Conservation (phyloP, 768 basidiomycete species). For the Mrakia blollopis region DNA sequence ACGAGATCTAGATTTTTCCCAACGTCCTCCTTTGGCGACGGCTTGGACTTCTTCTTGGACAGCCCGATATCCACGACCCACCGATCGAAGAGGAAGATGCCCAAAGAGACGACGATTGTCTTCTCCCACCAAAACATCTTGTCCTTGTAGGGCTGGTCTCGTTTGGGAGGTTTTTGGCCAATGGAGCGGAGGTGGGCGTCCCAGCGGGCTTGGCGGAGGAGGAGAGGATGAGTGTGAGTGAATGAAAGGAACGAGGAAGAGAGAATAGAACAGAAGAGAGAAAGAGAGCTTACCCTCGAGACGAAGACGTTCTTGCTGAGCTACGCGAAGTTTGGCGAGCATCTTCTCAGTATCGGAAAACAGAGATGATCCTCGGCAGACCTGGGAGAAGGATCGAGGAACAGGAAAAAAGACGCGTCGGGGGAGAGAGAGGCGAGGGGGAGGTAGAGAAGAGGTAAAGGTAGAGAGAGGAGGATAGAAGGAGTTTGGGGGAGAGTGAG, state of each 20-base stretch:
- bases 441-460: background rate
- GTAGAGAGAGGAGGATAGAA: background rate
- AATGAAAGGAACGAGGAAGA: no score
- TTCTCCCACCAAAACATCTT: no score
- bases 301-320: background rate
- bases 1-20: background rate
- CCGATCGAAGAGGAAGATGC: background rate
- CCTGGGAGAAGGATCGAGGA: background rate
- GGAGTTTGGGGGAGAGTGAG: background rate
- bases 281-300: background rate
- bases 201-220: background rate
- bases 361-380: background rate
- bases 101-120: no score
- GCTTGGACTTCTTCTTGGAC: background rate
- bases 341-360: conserved; percentile 3
- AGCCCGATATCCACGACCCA: background rate
- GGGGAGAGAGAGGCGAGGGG: background rate
- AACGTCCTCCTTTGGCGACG: background rate
- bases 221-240: background rate
- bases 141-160: no score
- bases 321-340: background rate
- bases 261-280: background rate
- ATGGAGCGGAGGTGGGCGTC: background rate
- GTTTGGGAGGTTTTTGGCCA: no score
- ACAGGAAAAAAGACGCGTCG: background rate